Evolutionary conservation across 2,329 filamentous ascomycete genomes (phyloP).

Genomic region (Fusarium mangiferae): DNA sequence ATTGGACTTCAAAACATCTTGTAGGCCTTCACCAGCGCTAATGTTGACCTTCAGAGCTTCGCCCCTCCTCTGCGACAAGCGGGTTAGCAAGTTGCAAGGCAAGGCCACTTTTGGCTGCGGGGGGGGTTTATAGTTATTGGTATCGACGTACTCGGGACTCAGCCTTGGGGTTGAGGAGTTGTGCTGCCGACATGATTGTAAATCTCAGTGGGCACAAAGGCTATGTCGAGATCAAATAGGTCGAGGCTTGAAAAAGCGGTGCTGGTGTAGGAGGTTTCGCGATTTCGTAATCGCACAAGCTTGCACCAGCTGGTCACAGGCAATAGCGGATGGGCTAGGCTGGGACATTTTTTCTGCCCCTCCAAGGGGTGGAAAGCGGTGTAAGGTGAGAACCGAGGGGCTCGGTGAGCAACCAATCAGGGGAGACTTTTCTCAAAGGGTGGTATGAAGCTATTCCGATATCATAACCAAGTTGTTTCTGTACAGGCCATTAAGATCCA

Average conservation of each 20-base stretch:
- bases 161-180: conserved; percentile 98
- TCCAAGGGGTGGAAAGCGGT: conserved; percentile 46
- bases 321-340: conserved; percentile 43
- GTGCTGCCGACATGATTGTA: conserved; percentile 87
- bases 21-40: conserved; percentile 89
- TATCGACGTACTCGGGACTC: conserved; percentile 83
- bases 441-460: not conserved
- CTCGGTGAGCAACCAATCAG: conserved; percentile 37
- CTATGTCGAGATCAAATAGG: conserved; percentile 39
- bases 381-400: conserved; percentile 37
- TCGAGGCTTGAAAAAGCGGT: conserved; percentile 29
- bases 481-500: not conserved
- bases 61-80: conserved; percentile 78
- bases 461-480: not conserved
- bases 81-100: conserved; percentile 39
- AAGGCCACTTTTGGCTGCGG: conserved; percentile 34
- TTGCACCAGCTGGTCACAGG: conserved; percentile 44
- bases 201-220: conserved; percentile 29
- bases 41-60: conserved; percentile 98
- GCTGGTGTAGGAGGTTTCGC: conserved; percentile 38
- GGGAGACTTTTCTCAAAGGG: too few relatives aligned
- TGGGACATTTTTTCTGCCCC: conserved; percentile 51
- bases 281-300: conserved; percentile 48
- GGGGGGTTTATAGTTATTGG: conserved; percentile 15
- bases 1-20: conserved; percentile 96